phyloP scores from a whole-genome alignment of 2,329 filamentous ascomycete species.

The Xenoacremonium recifei region DNA sequence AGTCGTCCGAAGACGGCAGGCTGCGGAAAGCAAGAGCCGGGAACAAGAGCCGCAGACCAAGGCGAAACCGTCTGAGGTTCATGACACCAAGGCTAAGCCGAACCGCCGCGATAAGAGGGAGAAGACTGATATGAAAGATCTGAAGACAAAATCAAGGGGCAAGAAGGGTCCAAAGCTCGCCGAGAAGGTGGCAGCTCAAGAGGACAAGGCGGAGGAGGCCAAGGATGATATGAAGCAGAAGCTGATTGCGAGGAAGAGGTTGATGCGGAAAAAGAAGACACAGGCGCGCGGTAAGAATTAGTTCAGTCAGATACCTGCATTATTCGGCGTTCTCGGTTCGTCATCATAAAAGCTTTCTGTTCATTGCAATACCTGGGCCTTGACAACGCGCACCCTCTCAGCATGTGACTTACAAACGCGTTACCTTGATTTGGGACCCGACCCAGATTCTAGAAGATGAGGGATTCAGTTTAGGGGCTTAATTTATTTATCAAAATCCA shows the following conservation, averaged over 20 bases:
- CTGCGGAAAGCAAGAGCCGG: conserved; percentile 34
- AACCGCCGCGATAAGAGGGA: conserved; percentile 12
- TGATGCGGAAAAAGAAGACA: conserved; percentile 70
- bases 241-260: conserved; percentile 83
- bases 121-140: conserved; percentile 10
- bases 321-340: conserved; percentile 10
- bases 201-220: conserved; percentile 22
- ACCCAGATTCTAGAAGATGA: too few species aligned
- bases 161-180: conserved; percentile 15
- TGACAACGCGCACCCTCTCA: too few species aligned
- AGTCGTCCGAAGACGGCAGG: conserved; percentile 73
- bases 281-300: conserved; percentile 33
- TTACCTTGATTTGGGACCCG: too few species aligned
- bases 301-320: conserved; percentile 12
- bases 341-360: too few species aligned
- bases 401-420: too few species aligned
- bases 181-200: conserved; percentile 5
- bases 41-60: conserved; percentile 24
- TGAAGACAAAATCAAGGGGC: conserved; percentile 16
- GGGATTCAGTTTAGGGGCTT: too few species aligned
- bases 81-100: conserved; percentile 6
- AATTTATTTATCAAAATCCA: too few species aligned
- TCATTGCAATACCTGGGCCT: too few species aligned
- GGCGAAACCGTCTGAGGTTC: not conserved
- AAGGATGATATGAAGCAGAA: conserved; percentile 56